Evolutionary conservation across 225 moss, liverwort and hornwort genomes (phyloP), one percentile per base, ranked within the genome.

Genomic region (Neckera pumila): DNA sequence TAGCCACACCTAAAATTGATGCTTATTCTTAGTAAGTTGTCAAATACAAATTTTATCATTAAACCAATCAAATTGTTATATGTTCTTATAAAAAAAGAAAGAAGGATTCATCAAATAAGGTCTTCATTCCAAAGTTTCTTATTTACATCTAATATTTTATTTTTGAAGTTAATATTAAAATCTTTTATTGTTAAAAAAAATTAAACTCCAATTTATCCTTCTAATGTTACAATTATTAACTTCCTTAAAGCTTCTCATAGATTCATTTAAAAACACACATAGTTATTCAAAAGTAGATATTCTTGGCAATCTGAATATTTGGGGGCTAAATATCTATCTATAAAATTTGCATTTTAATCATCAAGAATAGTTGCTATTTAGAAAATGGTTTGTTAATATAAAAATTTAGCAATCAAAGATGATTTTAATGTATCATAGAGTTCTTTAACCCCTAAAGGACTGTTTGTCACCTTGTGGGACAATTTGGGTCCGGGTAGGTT

Each of bases 311-410:
- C 1, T 27, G 0, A 43, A 3, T 72, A 28, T 10, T 43, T 10
- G 28, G 3, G 2, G 14, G 9, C 27, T 43, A 72, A 10, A 43
- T 43, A 43, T 0, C 0, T 43, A 28, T 27, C 4, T 10, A 28
- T 27, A 43, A 27, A 72, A 10, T 43, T 16, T 28, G 2, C 10
- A 28, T 43, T 43, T 43, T 43, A 28, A 72, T 43, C 28, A 43
- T 27, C 17, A 3, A 17, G 1, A 3, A 45, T 28, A 17, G 17
- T 72, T 45, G 2, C 25, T 28, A 72, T 43, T 5, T 10, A 17
- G 28, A 72, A 72, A 43, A 9, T 17, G 9, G 2, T 17, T 73
- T 43, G 8, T 72, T 27, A 10, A 16, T 27, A 17, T 9, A 9
- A 73, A 43, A 5, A 17, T 16, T 45, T 10, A 73, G 17, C 16